Base-by-base conservation (phyloP, 495 filamentous ascomycete genomes). In the Penicillium roqueforti region DNA sequence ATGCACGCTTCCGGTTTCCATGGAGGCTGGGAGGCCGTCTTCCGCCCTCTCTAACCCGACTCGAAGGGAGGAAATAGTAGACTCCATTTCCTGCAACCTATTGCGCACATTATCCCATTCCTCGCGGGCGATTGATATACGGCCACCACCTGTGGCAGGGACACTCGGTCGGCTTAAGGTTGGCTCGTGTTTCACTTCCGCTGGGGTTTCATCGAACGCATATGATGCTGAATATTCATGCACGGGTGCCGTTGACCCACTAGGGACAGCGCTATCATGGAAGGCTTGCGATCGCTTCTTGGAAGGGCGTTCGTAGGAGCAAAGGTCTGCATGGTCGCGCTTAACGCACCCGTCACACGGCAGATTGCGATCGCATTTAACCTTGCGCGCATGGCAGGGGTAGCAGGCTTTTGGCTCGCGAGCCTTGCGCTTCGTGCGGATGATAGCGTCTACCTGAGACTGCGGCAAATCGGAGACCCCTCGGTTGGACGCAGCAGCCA, bases 271-370 rank as follows among this genome's bases (percentile, higher is more conserved):
- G 26, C 67, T 71, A n/a, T 73, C 68, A 3, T 44, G 56, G 43
- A 73, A 64, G 9, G 73, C 56, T 20, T 68, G 57, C 13, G 65
- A 55, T 36, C 78, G 72, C 49, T 80, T 77, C 43, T 84, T 81
- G 16, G 80, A 76, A 54, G 87, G 86, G 1, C 84, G 83, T 65
- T 87, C 86, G 68, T 87, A 88, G 13, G 83, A 86, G 59, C 86
- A 89, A 28, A 89, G 75, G 63, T 83, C 79, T 7, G 84, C 78
- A 63, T 89, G 85, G 53, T 87, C 84, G 54, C 86, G 77, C 73
- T 87, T 87, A 58, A 87, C 79, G 60, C 86, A 89, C 32, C 86
- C 84, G 60, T 87, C 83, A 65, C 86, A 89, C 1, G 86, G 86
- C 41, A 83, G 75, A 50, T 86, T 83, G 59, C 86, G 85, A 67